Base-by-base conservation (phyloP, 257 asterid genomes). In the Solanum stenotomum region DNA sequence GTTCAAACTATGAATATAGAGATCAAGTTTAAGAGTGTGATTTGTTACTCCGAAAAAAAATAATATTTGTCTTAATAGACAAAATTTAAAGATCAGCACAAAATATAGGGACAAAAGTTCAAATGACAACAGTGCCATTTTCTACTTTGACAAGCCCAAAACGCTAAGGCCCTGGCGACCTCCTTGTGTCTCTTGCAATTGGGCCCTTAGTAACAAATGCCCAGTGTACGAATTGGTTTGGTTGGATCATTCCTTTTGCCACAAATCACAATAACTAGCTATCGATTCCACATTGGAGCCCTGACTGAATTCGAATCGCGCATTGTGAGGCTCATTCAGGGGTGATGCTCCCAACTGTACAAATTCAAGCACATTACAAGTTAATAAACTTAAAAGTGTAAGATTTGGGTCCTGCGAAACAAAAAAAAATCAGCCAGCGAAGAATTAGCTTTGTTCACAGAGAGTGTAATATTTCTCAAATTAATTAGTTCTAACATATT, bases 281-380 rank as follows among this genome's bases (percentile, higher is more conserved):
- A 56, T 56, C 9, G 10, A 2, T 56, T 52, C 4, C 10, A 16
- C 1, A 16, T 16, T 52, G 1, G 9, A 52, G 23, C 4, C 10
- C 1, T 52, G 23, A 16, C 0, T 52, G 4, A 52, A 52, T 52
- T 52, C 1, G 10, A 52, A 52, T 52, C 3, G 9, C 1, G 9
- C 1, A 16, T 52, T 52, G 0, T 2, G 0, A 0, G 1, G 23
- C 3, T 52, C 9, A 52, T 52, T 16, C 22, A 0, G 0, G 23
- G 4, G n/a, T 52, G n/a, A 52, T 4, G 0, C n/a, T 52, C 63
- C 6, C 63, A 52, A 52, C 22, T 9, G 0, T 52, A 2, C 2
- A 1, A 52, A 52, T 52, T 16, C 23, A 49, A 2, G 23, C 4
- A 18, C 63, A 52, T 56, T 56, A 56, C 65, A 18, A 56, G 5